Base-by-base conservation (phyloP, 2,329 filamentous ascomycete species). In the Chaetomium sp. region DNA sequence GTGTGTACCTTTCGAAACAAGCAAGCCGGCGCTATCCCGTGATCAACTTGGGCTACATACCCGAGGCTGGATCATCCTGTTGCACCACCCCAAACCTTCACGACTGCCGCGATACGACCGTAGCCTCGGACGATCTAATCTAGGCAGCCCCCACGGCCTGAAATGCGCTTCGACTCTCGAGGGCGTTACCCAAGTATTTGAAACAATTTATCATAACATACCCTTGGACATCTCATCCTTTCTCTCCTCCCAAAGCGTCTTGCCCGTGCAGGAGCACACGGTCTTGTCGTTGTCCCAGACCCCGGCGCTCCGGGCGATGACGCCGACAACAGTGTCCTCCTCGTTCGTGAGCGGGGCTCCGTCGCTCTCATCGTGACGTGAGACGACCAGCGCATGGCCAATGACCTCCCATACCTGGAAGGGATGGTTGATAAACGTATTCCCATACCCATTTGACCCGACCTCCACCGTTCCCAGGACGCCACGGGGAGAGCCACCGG, bases 261-360 rank as follows among this genome's bases (percentile, higher is more conserved):
- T 98, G 4, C 95, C 95, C 45, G 93, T 96, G 78, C 95, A 99
- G 56, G 93, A 97, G 77, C 95, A 99, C 6, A 99, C 94, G 54
- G 91, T 97, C 84, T 98, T 99, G 76, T 97, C 92, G 73, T 99
- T 97, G 77, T 97, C 94, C 95, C 95, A 99, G 67, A 97, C 90
- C n/a, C 95, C 95, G 19, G 95, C 94, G 77, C 93, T 97, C 74
- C 95, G 84, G 57, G 95, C 95, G 78, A 99, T 92, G 59, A 99
- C 93, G 9, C 95, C 95, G 2, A 97, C 91, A 58, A 97, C 81
- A 23, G 93, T 97, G 75, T 96, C 87, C 62, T 88, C 84, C 74
- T 97, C 91, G 70, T 97, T 93, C 72, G 83, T 82, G 71, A 89
- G 79, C 74, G 85, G 82, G 63, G 81, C 81, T 1, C 87, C 85